Conservation (phyloP, 2,329 filamentous ascomycete species). For the Penicillium sp. region DNA sequence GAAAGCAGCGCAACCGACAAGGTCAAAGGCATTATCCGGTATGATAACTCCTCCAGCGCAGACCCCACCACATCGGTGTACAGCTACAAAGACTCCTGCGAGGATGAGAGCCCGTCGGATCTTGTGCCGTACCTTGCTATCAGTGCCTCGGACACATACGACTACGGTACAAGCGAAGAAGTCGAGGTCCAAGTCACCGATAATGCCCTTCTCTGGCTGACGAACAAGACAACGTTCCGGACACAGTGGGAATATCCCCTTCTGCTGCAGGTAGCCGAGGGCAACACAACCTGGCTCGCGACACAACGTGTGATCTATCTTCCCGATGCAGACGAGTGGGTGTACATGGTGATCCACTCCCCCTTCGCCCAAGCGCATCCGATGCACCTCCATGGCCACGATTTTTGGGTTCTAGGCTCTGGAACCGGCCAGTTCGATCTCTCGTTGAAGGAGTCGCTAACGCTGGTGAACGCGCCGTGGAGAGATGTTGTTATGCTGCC, state of each 20-base stretch:
- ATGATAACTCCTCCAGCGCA: slow-evolving; percentile 28
- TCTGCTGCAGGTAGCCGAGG: slow-evolving; percentile 29
- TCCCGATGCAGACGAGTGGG: slow-evolving; percentile 32
- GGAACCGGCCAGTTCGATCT: slow-evolving; percentile 44
- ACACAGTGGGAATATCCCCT: slow-evolving; percentile 40
- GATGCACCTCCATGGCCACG: slow-evolving; percentile 73
- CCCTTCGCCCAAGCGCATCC: slow-evolving; percentile 53
- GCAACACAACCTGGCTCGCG: slow-evolving; percentile 21
- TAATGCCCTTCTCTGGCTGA: slow-evolving; percentile 37
- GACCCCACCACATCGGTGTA: slow-evolving; percentile 23
- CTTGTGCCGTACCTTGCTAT: slow-evolving; percentile 32
- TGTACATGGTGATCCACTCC: slow-evolving; percentile 34
- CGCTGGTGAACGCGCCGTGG: slow-evolving; percentile 49
- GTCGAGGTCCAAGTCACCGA: slow-evolving; percentile 10
- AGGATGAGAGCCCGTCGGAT: slow-evolving; percentile 33
- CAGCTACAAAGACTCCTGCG: slow-evolving; percentile 27
- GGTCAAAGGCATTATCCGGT: slow-evolving; percentile 57
- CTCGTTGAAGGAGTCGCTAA: slow-evolving; percentile 14
- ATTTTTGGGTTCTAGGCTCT: slow-evolving; percentile 70
- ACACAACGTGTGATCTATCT: slow-evolving; percentile 32
- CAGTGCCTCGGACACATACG: slow-evolving; percentile 14
- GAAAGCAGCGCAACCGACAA: slow-evolving; percentile 47
- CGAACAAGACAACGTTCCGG: slow-evolving; percentile 38
- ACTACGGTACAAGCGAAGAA: not conserved
- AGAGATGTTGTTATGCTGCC: slow-evolving; percentile 57